Conservation (phyloP, 768 basidiomycete genomes). For the Rhodotorula paludigena region DNA sequence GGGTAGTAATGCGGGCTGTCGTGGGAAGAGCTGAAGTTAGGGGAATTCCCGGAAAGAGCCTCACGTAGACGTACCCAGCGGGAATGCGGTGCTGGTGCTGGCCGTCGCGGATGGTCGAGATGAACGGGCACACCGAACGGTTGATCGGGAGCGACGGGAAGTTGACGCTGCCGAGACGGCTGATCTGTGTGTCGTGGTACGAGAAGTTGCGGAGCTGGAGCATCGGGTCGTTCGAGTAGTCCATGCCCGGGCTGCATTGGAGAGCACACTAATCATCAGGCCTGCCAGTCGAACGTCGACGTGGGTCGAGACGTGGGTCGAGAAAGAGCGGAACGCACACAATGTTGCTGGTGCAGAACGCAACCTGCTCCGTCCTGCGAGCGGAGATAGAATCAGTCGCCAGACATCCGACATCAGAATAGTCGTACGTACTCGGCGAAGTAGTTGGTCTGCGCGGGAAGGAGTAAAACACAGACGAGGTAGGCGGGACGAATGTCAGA, state of each 20-base stretch:
- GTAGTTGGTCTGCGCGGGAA: slow-evolving; percentile 52
- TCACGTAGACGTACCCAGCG: slow-evolving; percentile 43
- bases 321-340: not conserved
- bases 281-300: too few relatives aligned
- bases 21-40: not conserved
- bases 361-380: slow-evolving; percentile 80
- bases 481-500: not conserved
- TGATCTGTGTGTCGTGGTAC: slow-evolving; percentile 75
- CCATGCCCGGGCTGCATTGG: slow-evolving; percentile 59
- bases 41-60: slow-evolving; percentile 26
- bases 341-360: slow-evolving; percentile 66
- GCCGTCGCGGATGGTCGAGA: slow-evolving; percentile 66
- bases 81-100: slow-evolving; percentile 57
- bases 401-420: too few relatives aligned
- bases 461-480: not conserved
- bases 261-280: too few relatives aligned
- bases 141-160: slow-evolving; percentile 70
- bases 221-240: slow-evolving; percentile 59
- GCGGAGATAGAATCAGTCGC: too few relatives aligned
- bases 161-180: slow-evolving; percentile 68
- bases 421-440: too few relatives aligned
- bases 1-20: slow-evolving; percentile 70
- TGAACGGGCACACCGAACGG: slow-evolving; percentile 66
- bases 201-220: slow-evolving; percentile 82
- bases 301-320: too few relatives aligned